A percentile compares a stretch with the other conserved stretches of the same genome.
Evolutionary conservation across 805 yeast species (phyloP).

Genomic region (Schwanniomyces occidentalis): DNA sequence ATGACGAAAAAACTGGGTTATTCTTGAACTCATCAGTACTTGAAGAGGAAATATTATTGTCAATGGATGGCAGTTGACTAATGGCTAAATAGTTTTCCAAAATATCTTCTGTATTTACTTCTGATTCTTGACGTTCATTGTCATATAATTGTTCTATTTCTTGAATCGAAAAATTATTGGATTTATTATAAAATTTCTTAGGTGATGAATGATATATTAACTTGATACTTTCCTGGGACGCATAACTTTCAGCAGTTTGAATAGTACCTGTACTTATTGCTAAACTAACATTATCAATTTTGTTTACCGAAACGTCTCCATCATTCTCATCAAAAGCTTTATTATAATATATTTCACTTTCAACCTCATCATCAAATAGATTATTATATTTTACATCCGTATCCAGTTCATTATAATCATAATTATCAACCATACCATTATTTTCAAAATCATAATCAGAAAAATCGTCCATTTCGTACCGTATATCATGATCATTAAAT

Average conservation of each 20-base stretch:
- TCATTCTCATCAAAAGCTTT: conserved; percentile 4
- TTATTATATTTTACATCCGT: conserved; percentile 13
- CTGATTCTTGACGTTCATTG: too few species aligned
- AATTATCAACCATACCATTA: conserved; percentile 36
- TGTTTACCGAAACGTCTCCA: too few species aligned
- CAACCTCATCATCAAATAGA: conserved; percentile 13
- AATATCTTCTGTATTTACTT: conserved; percentile 38
- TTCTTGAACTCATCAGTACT: not conserved
- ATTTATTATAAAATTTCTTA: conserved; percentile 14
- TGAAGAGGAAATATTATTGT: not conserved
- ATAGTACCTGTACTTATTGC: too few species aligned
- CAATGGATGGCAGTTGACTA: conserved; percentile 20
- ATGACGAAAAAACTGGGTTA: conserved; percentile 11
- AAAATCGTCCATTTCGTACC: conserved; percentile 30
- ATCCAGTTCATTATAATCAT: conserved; percentile 8
- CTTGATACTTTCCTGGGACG: too few species aligned
- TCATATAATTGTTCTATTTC: too few species aligned
- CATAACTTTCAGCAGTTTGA: too few species aligned
- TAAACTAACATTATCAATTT: too few species aligned
- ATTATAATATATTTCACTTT: conserved; percentile 1
- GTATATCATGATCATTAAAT: conserved; percentile 29
- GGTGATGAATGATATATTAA: conserved; percentile 31
- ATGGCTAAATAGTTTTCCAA: conserved; percentile 30
- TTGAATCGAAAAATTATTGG: not conserved
- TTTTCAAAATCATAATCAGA: conserved; percentile 46